A percentile compares a stretch with the other conserved stretches of the same genome.
Conservation (phyloP, 768 basidiomycete genomes). For the Podaxis rugospora region DNA sequence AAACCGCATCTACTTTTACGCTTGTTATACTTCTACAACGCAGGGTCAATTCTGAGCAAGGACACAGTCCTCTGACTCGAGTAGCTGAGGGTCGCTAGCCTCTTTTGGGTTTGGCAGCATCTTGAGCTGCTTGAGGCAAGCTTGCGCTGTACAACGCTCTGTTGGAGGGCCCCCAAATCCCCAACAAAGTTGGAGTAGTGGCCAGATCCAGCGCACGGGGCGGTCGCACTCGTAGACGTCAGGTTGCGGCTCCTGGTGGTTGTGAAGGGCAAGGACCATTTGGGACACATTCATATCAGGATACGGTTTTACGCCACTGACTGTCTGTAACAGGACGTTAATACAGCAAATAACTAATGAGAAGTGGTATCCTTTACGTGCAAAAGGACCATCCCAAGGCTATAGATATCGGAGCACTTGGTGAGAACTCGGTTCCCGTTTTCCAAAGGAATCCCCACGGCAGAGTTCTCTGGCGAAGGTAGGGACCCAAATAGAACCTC, state of each 20-base stretch:
- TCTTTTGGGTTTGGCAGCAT: not conserved
- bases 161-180: not conserved
- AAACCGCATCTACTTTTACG: not conserved
- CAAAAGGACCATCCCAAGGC: slow-evolving; percentile 6
- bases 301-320: not conserved
- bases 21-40: not conserved
- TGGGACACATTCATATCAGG: not conserved
- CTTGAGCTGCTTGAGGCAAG: not conserved
- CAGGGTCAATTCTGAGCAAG: not conserved
- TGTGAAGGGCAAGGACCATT: not conserved
- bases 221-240: not conserved
- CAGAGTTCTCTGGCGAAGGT: not conserved
- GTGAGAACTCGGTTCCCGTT: not conserved
- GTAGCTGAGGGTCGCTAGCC: not conserved
- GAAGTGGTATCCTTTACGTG: not conserved
- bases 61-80: not conserved
- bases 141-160: not conserved
- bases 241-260: not conserved
- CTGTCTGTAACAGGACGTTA: not conserved
- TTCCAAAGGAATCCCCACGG: not conserved
- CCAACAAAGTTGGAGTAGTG: not conserved
- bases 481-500: not conserved
- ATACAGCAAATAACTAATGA: not conserved
- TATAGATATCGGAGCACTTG: not conserved
- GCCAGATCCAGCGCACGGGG: not conserved